Evolutionary conservation across 257 asterid genomes (phyloP).

Genomic region (Nicotiana knightiana): DNA sequence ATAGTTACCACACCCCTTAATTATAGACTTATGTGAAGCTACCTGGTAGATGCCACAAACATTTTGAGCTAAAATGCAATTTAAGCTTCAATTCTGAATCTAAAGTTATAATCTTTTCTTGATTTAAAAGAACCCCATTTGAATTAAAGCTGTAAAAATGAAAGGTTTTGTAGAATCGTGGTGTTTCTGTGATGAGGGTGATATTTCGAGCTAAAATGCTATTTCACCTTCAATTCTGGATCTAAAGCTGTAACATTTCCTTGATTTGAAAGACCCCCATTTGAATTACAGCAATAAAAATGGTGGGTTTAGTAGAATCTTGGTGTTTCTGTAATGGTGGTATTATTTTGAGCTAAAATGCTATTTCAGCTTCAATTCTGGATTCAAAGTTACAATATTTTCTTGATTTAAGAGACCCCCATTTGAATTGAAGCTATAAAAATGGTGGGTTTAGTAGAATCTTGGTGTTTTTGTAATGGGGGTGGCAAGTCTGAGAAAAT

Average conservation of each 20-base stretch:
- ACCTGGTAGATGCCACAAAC: conserved; percentile 1
- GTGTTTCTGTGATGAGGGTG: too few relatives aligned
- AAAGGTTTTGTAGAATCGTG: too few relatives aligned
- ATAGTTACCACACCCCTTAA: neutral
- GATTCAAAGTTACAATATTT: conserved; percentile 35
- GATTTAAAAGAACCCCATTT: neutral
- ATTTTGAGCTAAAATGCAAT: conserved; percentile 17
- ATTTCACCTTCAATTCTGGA: conserved; percentile 34
- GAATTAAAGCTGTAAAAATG: too few relatives aligned
- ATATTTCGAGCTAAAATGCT: conserved; percentile 13
- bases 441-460: conserved; percentile 81
- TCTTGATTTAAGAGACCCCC: neutral
- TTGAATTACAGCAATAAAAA: too few relatives aligned
- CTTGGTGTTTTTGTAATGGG: conserved; percentile 95
- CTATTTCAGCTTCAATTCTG: conserved; percentile 26
- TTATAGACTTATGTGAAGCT: neutral
- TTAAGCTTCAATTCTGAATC: conserved; percentile 43
- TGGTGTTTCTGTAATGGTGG: too few relatives aligned
- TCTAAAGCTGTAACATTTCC: conserved; percentile 27
- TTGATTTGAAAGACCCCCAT: neutral
- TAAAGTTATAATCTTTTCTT: conserved; percentile 14
- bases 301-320: too few relatives aligned
- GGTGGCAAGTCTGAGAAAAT: conserved; percentile 93
- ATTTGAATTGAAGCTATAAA: conserved; percentile 1
- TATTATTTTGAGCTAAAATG: conserved; percentile 12